Base-by-base conservation (phyloP, 805 yeast species). In the Millerozyma miso region DNA sequence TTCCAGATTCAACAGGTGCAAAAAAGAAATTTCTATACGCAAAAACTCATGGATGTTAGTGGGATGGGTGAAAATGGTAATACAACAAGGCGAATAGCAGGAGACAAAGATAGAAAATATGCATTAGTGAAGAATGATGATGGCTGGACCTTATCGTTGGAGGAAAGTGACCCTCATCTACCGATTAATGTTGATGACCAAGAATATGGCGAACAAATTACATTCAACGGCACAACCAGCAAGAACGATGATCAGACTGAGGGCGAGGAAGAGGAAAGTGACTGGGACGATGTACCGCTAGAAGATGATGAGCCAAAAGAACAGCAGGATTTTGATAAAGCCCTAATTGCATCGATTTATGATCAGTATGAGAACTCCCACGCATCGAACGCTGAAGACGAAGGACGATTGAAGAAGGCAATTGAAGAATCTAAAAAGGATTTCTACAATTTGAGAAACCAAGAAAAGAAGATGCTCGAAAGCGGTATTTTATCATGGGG, bases 1-100 rank as follows among this genome's bases (percentile, higher is more conserved):
- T 93, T 93, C 60, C 99, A 93, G 60, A 87, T 93, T 47, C 81
- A 86, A 52, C 86, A 91, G 78, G 98, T 93, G 1, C 85, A 88
- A 51, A 88, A 88, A 59, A 74, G 99, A 47, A 93, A 93, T 60
- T 89, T 79, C 57, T 81, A 85, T 51, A 91, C 99, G 0, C 98
- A 93, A 62, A 76, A 80, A 49, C 69, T 93, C 32, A 83, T 93
- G 87, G 82, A 81, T 49, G 80, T 85, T 0, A 77, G 87, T 6
- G 98, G 97, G 0, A 74, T 87, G 80, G 85, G 83, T 31, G 80
- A 71, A 34, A 77, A 71, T 12, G 69, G 73, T 4, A 72, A 65
- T 41, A 61, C 72, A 0, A 67, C 74, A 6, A 64, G 78, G 43
- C 71, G 97, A 40, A 79, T 93, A 3, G 89, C 96, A 0, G 87